Base-by-base conservation (phyloP, 1,284 basidiomycete species). In the Cryptococcus floricola region DNA sequence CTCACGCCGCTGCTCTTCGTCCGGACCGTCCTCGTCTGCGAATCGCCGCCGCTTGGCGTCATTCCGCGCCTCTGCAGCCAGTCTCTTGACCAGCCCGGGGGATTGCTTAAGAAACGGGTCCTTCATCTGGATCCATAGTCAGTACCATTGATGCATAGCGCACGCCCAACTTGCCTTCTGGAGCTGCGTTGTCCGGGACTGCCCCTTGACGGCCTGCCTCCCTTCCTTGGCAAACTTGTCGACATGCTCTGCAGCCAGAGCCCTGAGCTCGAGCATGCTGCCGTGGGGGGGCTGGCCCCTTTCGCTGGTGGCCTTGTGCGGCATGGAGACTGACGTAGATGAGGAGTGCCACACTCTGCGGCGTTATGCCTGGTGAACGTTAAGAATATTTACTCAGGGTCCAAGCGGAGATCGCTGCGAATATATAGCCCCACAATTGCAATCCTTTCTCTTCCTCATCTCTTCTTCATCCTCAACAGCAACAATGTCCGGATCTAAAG, bases 181-280 rank as follows among this genome's bases (percentile, higher is more conserved):
- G 6, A 62, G 31, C 31, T n/a, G 53, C 53, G 34, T 41, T 57
- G 25, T 53, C 54, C 55, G 54, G 4, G 55, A 45, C 39, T 56
- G 54, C 6, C 74, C 73, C 45, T 68, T 72, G 38, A 71, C 64
- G 1, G 76, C 63, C 10, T 57, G 45, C 9, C 65, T 56, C 2
- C 76, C 76, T 59, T 77, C 74, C 55, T 71, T 73, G 12, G 66
- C 59, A 48, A 77, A 73, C 23, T 61, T 56, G 51, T 73, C 70
- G n/a, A 66, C 68, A 63, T 77, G 74, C 50, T 77, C 75, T 1
- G 75, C 75, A 14, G 74, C 69, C 42, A 77, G 67, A 1, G 74
- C 71, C 56, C 69, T 76, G 57, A 77, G 68, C 13, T 74, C 75
- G 39, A 74, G 67, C 2, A 76, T 53, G 9, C 63, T 73, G 1